These are phyloP conservation scores for Aspergillus sparsus DNA, from an alignment of 495 filamentous ascomycete genomes.

Conservation along the genomic window DNA sequence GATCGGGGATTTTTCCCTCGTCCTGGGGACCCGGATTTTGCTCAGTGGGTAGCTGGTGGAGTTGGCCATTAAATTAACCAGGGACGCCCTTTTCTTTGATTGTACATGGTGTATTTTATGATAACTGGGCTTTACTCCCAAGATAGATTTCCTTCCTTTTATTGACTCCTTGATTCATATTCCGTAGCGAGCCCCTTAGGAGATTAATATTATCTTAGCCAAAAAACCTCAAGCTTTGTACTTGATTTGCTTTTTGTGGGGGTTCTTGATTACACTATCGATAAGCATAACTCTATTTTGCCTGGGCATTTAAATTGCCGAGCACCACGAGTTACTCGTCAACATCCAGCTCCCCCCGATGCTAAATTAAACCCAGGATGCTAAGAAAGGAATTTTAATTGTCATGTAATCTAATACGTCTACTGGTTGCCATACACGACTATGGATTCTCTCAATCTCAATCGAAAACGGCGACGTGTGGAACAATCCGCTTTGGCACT, in stretches of 20 bases:
- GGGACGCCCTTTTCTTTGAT: conserved; percentile 1
- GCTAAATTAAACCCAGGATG: neutral
- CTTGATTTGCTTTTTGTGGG: too few relatives aligned
- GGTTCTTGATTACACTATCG: too few relatives aligned
- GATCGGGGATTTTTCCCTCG: conserved; percentile 71
- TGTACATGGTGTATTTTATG: conserved; percentile 27
- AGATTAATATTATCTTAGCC: too few relatives aligned
- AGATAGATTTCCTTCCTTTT: conserved; percentile 1
- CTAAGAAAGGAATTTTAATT: neutral
- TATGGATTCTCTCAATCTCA: conserved; percentile 27
- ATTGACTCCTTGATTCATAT: too few relatives aligned
- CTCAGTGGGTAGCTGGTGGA: conserved; percentile 73
- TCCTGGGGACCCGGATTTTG: conserved; percentile 70
- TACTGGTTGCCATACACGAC: neutral
- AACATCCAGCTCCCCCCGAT: too few relatives aligned
- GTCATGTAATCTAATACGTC: neutral
- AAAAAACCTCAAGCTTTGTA: too few relatives aligned
- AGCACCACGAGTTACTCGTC: too few relatives aligned
- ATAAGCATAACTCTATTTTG: too few relatives aligned
- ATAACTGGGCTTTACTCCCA: conserved; percentile 10
- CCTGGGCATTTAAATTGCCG: too few relatives aligned
- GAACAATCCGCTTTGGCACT: conserved; percentile 52
- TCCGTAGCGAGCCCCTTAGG: too few relatives aligned
- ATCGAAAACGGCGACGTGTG: conserved; percentile 59
- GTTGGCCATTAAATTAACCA: conserved; percentile 62